phyloP scores from a whole-genome alignment of 352 stramenopile genomes.

The Phytophthora citricola region DNA sequence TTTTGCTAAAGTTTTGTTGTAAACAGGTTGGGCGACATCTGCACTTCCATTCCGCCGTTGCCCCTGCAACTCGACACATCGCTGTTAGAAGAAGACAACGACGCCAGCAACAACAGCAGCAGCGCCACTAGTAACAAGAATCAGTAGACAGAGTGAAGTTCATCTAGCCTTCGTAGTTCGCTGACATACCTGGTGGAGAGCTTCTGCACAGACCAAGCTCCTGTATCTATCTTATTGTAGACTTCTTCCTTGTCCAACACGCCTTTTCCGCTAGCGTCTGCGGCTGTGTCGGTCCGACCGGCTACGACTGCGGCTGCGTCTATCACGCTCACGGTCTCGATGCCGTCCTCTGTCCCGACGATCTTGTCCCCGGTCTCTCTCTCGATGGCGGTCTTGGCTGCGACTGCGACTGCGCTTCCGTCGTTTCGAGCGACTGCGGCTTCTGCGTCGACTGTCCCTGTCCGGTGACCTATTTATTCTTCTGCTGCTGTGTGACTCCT shows the following conservation, averaged over 20 bases:
- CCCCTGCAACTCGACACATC: constrained; percentile 76
- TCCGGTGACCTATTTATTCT: constrained; percentile 11
- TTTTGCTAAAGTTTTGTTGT: constrained; percentile 1
- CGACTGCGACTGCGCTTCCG: constrained; percentile 23
- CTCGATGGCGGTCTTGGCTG: constrained; percentile 17
- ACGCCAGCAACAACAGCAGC: constrained; percentile 16
- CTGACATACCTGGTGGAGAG: constrained; percentile 19
- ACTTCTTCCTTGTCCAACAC: constrained; percentile 1
- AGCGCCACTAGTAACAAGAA: constrained; percentile 19
- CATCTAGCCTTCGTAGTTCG: constrained; percentile 9
- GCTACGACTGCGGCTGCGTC: constrained; percentile 18
- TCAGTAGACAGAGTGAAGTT: constrained; percentile 17
- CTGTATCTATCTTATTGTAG: constrained; percentile 24
- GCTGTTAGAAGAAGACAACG: constrained; percentile 46
- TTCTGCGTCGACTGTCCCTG: constrained; percentile 14
- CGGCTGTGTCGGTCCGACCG: constrained; percentile 37
- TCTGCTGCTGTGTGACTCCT: constrained; percentile 16
- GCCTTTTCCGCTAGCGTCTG: constrained; percentile 27
- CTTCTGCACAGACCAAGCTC: constrained; percentile 6
- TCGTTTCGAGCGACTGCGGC: constrained; percentile 16
- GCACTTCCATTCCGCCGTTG: constrained; percentile 68
- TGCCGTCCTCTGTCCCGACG: constrained; percentile 17
- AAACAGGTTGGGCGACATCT: constrained; percentile 61
- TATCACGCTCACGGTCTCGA: constrained; percentile 24
- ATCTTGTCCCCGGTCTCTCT: constrained; percentile 19